These are phyloP conservation scores for Sclerospora graminicola DNA, from an alignment of 352 stramenopile genomes.

Conservation along the genomic window DNA sequence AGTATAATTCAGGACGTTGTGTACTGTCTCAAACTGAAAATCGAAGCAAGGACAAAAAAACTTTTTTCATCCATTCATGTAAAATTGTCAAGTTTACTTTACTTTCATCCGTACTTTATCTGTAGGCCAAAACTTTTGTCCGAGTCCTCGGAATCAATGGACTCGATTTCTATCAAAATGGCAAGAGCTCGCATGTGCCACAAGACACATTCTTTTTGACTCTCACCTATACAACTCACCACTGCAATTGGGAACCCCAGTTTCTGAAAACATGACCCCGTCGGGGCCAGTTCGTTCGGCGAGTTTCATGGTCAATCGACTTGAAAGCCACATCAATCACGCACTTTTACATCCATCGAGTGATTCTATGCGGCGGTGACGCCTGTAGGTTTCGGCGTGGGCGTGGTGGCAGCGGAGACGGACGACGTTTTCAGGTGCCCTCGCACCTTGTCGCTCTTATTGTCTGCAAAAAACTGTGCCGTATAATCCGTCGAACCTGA, in stretches of 20 bases:
- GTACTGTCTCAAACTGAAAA: too few species aligned
- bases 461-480: constrained; percentile 58
- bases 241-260: too few species aligned
- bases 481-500: constrained; percentile 40
- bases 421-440: constrained; percentile 25
- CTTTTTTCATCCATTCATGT: too few species aligned
- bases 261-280: constrained; percentile 4
- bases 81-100: constrained; percentile 32
- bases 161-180: constrained; percentile 22
- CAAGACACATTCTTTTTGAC: not conserved
- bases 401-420: constrained; percentile 19
- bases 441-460: constrained; percentile 35
- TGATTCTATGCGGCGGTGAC: constrained; percentile 31
- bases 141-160: constrained; percentile 20
- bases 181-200: constrained; percentile 9
- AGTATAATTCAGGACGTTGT: too few species aligned
- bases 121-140: constrained; percentile 27
- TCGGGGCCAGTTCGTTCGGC: constrained; percentile 9
- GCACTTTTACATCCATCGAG: constrained; percentile 3
- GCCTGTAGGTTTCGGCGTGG: constrained; percentile 31
- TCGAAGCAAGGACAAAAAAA: too few species aligned
- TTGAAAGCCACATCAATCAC: constrained; percentile 2
- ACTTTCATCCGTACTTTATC: constrained; percentile 35
- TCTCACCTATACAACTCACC: constrained; percentile 3
- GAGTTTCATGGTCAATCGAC: not conserved